Evolutionary conservation across 306 rosid genomes (phyloP).

Genomic region (Oxytropis ochrocephala): DNA sequence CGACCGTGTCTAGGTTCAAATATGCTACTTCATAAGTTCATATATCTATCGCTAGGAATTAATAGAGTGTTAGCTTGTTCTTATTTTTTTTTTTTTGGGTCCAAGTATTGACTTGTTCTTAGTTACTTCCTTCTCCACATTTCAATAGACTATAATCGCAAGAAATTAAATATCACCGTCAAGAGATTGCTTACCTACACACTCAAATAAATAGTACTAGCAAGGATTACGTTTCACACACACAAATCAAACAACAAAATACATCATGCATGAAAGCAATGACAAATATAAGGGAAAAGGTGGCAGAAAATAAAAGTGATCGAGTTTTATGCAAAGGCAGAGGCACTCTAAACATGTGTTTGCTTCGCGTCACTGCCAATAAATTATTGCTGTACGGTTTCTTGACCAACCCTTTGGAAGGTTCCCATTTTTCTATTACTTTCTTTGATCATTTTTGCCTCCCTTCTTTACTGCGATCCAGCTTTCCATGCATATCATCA

Average conservation of each 20-base stretch:
- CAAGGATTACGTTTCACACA: background rate
- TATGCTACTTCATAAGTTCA: no score
- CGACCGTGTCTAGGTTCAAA: no score
- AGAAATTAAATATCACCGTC: background rate
- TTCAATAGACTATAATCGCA: no score
- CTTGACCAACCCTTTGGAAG: conserved; percentile 54
- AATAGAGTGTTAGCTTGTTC: no score
- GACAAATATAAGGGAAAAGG: background rate
- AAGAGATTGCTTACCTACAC: background rate
- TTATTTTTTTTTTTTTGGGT: no score
- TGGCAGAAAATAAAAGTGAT: conserved; percentile 18
- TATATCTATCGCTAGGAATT: no score
- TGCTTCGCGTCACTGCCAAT: conserved; percentile 49
- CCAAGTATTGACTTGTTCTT: no score
- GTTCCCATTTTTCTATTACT: conserved; percentile 21
- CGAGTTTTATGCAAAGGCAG: conserved; percentile 27
- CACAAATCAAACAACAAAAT: background rate
- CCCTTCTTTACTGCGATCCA: conserved; percentile 39
- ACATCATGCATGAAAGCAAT: background rate
- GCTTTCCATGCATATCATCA: conserved; percentile 65
- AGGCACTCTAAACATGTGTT: conserved; percentile 35
- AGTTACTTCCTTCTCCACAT: no score
- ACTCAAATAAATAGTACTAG: background rate
- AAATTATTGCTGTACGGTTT: conserved; percentile 46
- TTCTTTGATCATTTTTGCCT: conserved; percentile 12